Evolutionary conservation across 176 grass and related monocot genomes (phyloP), one percentile per base, ranked within the genome.

Genomic region (Aegilops bicornis): DNA sequence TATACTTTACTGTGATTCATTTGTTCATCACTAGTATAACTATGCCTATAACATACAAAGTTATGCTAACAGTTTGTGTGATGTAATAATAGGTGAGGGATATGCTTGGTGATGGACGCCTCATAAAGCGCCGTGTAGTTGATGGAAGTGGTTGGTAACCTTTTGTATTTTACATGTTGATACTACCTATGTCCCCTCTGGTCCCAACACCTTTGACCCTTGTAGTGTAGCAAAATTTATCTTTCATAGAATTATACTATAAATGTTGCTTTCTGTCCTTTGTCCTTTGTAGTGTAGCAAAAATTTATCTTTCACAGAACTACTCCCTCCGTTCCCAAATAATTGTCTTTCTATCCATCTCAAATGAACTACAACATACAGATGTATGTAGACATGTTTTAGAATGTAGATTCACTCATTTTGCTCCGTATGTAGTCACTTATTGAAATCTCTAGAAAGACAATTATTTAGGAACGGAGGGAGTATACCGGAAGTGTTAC

Each of bases 61-160:
- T 52, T 78, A 37, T 60, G 19, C 60, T 83, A 84, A 83, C 29
- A 62, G 47, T 69, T 82, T 75, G 47, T 87, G 47, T 75, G 45
- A 76, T 88, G 27, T 68, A 80, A 74, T 73, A 72, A 88, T 85
- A 98, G 96, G 93, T 98, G 60, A 98, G 96, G 85, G 96, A 98
- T 73, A 98, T 98, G 93, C 93, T 96, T 85, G 96, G 96, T 50
- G 96, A 98, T 91, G 96, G 96, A 13, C 96, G 96, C 64, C 96
- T 98, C 63, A 96, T 98, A 88, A 98, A 98, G 82, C 89, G 96
- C 2, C 96, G 96, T 79, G 70, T 98, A 77, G 82, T 94, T 79
- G 87, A 98, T 88, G 96, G 96, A 82, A 93, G 83, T 92, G 96
- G 96, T 98, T 68, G 69, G 82, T 79, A 87, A 81, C 73, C 43